A percentile compares a stretch with the other conserved stretches of the same genome.
phyloP scores from a whole-genome alignment of 176 grass and related monocot species.

The Pontederia paniculata region DNA sequence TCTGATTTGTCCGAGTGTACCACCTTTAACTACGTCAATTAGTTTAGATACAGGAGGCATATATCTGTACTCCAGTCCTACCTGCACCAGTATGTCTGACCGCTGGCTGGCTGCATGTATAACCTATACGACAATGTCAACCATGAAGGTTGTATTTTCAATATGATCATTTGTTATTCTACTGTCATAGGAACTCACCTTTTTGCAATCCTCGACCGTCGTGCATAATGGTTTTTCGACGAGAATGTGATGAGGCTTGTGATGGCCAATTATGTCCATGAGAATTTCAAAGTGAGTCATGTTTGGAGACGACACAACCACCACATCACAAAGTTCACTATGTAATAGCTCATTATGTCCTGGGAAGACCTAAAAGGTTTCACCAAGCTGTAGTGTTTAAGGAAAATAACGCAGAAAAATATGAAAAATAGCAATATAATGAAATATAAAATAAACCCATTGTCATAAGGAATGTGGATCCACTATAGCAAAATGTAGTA shows the following conservation, averaged over 20 bases:
- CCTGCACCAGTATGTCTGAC: slow-evolving; percentile 64
- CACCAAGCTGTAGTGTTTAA: too few species aligned
- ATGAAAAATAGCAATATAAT: too few species aligned
- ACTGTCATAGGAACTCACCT: slow-evolving; percentile 29
- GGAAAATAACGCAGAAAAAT: neutral
- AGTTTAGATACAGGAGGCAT: slow-evolving; percentile 93
- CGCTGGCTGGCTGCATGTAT: slow-evolving; percentile 55
- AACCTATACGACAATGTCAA: slow-evolving; percentile 30
- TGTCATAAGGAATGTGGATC: too few species aligned
- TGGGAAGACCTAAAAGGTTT: slow-evolving; percentile 52
- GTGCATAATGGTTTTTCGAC: slow-evolving; percentile 95
- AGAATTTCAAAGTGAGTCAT: slow-evolving; percentile 89
- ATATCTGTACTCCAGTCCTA: slow-evolving; percentile 93
- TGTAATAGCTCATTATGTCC: slow-evolving; percentile 58
- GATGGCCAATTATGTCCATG: slow-evolving; percentile 59
- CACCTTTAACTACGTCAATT: slow-evolving; percentile 68
- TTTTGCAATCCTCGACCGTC: slow-evolving; percentile 56
- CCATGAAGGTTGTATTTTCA: neutral
- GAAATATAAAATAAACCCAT: too few species aligned
- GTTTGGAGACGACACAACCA: slow-evolving; percentile 75
- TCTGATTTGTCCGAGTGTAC: slow-evolving; percentile 60
- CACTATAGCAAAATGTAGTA: too few species aligned
- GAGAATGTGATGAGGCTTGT: slow-evolving; percentile 57
- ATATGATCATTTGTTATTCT: too few species aligned
- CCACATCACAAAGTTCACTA: slow-evolving; percentile 64